phyloP scores from a whole-genome alignment of 73 alveolate genomes.

The Blepharisma japonicum region DNA sequence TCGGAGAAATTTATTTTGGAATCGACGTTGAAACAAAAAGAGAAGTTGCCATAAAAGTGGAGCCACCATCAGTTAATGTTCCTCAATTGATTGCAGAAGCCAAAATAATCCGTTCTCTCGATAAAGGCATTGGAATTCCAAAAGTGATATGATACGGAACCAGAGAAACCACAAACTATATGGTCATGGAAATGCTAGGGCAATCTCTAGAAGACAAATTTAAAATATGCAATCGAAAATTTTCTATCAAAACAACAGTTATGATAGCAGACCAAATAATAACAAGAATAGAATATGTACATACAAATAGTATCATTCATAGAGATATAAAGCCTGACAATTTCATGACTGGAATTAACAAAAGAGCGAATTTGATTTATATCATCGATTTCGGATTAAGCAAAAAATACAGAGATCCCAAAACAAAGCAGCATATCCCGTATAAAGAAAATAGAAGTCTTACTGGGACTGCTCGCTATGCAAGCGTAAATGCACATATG shows the following conservation, averaged over 20 bases:
- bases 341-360: constrained; percentile 66
- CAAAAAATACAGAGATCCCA: constrained; percentile 73
- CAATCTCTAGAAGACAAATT: constrained; percentile 81
- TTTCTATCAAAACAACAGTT: constrained; percentile 76
- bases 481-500: constrained; percentile 47
- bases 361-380: constrained; percentile 59
- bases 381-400: constrained; percentile 92
- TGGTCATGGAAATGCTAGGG: constrained; percentile 91
- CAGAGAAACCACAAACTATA: constrained; percentile 77
- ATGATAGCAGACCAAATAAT: constrained; percentile 80
- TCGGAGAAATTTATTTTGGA: constrained; percentile 55
- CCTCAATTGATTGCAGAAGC: constrained; percentile 68
- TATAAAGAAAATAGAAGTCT: constrained; percentile 56
- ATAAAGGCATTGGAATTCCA: constrained; percentile 76
- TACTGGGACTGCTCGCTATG: constrained; percentile 82
- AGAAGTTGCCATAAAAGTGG: constrained; percentile 76
- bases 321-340: constrained; percentile 85
- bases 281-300: constrained; percentile 74
- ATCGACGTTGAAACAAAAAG: constrained; percentile 60
- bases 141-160: constrained; percentile 77
- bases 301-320: constrained; percentile 65
- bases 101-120: constrained; percentile 50
- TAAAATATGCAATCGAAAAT: constrained; percentile 61
- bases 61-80: constrained; percentile 26
- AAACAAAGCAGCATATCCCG: constrained; percentile 67